Conservation (phyloP, 2,329 filamentous ascomycete species). For the Achaetomium macrosporum region DNA sequence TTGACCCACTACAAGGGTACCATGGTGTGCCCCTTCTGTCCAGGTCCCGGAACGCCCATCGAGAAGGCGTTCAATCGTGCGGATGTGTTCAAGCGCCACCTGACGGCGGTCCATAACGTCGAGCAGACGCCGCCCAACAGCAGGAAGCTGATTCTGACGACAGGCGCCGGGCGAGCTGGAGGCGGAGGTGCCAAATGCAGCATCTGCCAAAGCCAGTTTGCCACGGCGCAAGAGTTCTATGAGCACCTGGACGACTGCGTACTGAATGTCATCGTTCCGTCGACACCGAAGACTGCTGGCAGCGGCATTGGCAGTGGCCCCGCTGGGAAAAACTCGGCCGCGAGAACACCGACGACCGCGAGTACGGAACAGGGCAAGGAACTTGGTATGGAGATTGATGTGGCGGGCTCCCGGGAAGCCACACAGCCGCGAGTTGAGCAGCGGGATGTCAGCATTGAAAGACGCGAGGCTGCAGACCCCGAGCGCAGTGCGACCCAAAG, state of each 20-base stretch:
- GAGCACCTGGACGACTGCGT: conserved; percentile 78
- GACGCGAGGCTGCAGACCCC: background rate
- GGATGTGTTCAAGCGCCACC: conserved; percentile 93
- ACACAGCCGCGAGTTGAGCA: conserved; percentile 1
- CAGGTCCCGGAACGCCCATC: conserved; percentile 75
- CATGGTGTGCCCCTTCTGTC: conserved; percentile 96
- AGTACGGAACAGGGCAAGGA: conserved; percentile 26
- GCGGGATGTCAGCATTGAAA: conserved; percentile 12
- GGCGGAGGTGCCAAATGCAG: conserved; percentile 71
- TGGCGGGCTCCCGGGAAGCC: conserved; percentile 4
- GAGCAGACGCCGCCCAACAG: conserved; percentile 92
- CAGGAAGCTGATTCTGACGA: conserved; percentile 59
- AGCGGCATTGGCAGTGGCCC: conserved; percentile 18
- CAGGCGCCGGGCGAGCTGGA: conserved; percentile 20
- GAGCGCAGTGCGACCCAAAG: background rate
- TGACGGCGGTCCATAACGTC: conserved; percentile 87
- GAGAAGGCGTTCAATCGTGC: conserved; percentile 96
- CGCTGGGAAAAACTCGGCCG: conserved; percentile 24
- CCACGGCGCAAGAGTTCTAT: conserved; percentile 91
- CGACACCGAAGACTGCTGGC: conserved; percentile 31
- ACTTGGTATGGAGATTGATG: conserved; percentile 14
- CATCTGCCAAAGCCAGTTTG: conserved; percentile 75
- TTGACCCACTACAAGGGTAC: conserved; percentile 96
- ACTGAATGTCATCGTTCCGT: conserved; percentile 52
- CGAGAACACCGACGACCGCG: conserved; percentile 26